A percentile compares a stretch with the other conserved stretches of the same genome.
Conservation (phyloP, 148 eudicot species). For the Camellia granthamiana region DNA sequence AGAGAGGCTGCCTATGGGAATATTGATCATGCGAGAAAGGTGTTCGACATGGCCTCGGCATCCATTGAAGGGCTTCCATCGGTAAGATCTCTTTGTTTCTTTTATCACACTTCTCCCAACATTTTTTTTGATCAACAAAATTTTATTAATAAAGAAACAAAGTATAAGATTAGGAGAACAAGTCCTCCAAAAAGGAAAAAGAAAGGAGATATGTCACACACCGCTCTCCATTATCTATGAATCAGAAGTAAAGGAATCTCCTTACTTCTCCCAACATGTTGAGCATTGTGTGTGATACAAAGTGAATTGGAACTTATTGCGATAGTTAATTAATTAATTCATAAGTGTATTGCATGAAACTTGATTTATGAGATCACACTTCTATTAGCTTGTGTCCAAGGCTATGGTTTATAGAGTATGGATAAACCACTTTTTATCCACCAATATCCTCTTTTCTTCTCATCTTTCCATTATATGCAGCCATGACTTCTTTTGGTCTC, state of each 20-base stretch:
- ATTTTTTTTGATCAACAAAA: background rate
- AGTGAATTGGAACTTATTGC: background rate
- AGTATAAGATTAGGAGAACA: no score
- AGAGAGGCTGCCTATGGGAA: constrained; percentile 88
- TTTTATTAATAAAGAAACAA: no score
- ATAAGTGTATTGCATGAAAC: background rate
- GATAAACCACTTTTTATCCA: background rate
- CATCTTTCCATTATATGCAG: background rate
- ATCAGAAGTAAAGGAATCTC: no score
- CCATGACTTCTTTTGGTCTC: background rate
- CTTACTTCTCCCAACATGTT: background rate
- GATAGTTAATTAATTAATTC: background rate
- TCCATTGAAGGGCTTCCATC: constrained; percentile 57
- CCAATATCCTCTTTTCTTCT: background rate
- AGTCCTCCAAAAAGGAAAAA: no score
- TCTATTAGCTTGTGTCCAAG: background rate
- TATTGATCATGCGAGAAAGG: constrained; percentile 79
- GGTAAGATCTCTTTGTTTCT: constrained; percentile 34
- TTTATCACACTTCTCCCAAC: background rate
- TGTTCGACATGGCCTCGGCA: constrained; percentile 93
- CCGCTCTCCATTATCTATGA: no score
- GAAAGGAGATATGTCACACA: no score
- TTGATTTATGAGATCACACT: background rate
- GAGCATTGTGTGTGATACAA: background rate
- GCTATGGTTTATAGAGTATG: background rate